A percentile compares a stretch with the other conserved stretches of the same genome.
phyloP scores from a whole-genome alignment of 2,329 filamentous ascomycete species.

The Fusarium stilboides region DNA sequence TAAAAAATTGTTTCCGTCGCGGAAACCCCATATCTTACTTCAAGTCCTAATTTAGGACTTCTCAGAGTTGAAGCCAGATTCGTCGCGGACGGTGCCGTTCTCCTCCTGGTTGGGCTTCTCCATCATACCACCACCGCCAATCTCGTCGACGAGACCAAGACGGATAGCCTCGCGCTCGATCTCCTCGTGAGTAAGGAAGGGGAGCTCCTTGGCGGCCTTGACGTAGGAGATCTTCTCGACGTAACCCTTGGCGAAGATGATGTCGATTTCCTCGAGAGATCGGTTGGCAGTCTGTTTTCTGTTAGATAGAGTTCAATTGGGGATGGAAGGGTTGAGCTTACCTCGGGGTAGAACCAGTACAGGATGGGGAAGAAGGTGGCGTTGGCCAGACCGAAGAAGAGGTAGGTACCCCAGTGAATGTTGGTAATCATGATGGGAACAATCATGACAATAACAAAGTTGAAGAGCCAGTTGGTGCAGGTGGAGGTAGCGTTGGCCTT shows the following conservation, averaged over 20 bases:
- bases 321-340: not conserved
- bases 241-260: slow-evolving; percentile 72
- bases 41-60: slow-evolving; percentile 23
- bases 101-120: slow-evolving; percentile 39
- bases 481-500: slow-evolving; percentile 70
- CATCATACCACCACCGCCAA: slow-evolving; percentile 33
- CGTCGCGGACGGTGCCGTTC: slow-evolving; percentile 34
- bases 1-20: slow-evolving; percentile 4
- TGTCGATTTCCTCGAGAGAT: slow-evolving; percentile 70
- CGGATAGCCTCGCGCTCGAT: slow-evolving; percentile 64
- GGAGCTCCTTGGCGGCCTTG: slow-evolving; percentile 69
- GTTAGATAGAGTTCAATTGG: not conserved
- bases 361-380: slow-evolving; percentile 67
- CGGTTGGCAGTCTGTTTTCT: slow-evolving; percentile 54
- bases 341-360: slow-evolving; percentile 63
- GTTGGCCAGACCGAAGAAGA: slow-evolving; percentile 68
- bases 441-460: slow-evolving; percentile 70
- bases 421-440: slow-evolving; percentile 75
- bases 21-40: slow-evolving; percentile 4
- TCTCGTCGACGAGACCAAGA: slow-evolving; percentile 40
- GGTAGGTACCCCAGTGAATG: slow-evolving; percentile 67
- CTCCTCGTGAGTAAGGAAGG: slow-evolving; percentile 65
- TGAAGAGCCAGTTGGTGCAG: slow-evolving; percentile 71
- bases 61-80: slow-evolving; percentile 40
- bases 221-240: slow-evolving; percentile 73